phyloP scores from a whole-genome alignment of 192 early-diverging fungal genomes.

The Coemansia sp. region DNA sequence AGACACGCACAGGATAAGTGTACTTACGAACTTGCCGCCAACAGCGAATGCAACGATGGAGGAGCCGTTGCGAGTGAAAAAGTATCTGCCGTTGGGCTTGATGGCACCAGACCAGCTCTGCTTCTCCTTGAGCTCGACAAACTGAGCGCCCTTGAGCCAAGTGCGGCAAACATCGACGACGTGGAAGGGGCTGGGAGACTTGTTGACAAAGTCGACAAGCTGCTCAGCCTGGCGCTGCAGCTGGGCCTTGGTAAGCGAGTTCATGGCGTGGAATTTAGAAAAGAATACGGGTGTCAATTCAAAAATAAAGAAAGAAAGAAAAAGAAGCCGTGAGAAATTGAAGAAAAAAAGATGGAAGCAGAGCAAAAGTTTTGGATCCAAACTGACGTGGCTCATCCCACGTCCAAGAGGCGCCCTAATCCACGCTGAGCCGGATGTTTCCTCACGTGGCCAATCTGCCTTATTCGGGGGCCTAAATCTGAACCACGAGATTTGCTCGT shows the following conservation, averaged over 20 bases:
- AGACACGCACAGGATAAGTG: background rate
- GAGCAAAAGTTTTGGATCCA: slow-evolving; percentile 1
- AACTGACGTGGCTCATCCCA: too few relatives aligned
- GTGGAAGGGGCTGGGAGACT: slow-evolving; percentile 95
- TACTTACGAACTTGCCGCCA: slow-evolving; percentile 77
- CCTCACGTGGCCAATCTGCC: background rate
- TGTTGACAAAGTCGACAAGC: slow-evolving; percentile 89
- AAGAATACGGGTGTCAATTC: background rate
- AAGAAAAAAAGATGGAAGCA: background rate
- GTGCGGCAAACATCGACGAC: slow-evolving; percentile 80
- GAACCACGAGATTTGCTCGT: background rate
- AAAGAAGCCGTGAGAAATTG: background rate
- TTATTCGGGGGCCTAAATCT: background rate
- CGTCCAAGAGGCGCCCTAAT: background rate
- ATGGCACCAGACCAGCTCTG: slow-evolving; percentile 78
- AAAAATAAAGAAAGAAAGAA: background rate
- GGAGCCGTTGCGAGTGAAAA: slow-evolving; percentile 92
- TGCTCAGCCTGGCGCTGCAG: slow-evolving; percentile 58
- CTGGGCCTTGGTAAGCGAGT: slow-evolving; percentile 51
- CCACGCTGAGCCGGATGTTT: slow-evolving; percentile 2
- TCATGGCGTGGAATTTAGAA: slow-evolving; percentile 15
- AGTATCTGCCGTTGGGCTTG: slow-evolving; percentile 88
- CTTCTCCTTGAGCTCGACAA: slow-evolving; percentile 87
- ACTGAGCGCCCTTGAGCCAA: slow-evolving; percentile 78
- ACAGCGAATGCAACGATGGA: slow-evolving; percentile 92